These are phyloP conservation scores for Rhypophila decipiens DNA, from an alignment of 495 filamentous ascomycete species.

Conservation along the genomic window DNA sequence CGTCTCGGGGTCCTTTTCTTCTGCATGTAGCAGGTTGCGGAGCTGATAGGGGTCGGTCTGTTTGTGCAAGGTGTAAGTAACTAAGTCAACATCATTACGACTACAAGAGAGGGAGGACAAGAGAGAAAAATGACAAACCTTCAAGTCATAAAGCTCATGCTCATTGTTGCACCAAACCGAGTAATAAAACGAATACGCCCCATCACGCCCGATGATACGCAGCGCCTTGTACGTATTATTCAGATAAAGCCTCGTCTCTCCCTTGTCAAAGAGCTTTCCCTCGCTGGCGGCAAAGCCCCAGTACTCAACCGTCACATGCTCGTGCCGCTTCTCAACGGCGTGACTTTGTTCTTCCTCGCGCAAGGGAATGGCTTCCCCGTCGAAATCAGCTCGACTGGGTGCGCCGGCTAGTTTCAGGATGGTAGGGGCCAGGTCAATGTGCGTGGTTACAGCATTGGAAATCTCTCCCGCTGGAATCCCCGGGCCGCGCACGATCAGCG, in stretches of 20 bases:
- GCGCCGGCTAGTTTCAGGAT: slow-evolving; percentile 50
- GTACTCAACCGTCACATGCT: slow-evolving; percentile 62
- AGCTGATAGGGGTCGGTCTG: slow-evolving; percentile 56
- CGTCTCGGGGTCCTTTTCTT: slow-evolving; percentile 8
- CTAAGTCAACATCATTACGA: background rate
- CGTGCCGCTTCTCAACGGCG: slow-evolving; percentile 37
- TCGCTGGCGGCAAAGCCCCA: slow-evolving; percentile 53
- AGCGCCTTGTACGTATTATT: slow-evolving; percentile 64
- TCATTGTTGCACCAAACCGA: slow-evolving; percentile 62
- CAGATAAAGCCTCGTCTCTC: slow-evolving; percentile 10
- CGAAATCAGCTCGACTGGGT: slow-evolving; percentile 47
- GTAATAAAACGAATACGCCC: slow-evolving; percentile 54
- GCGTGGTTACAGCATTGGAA: slow-evolving; percentile 56
- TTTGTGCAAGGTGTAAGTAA: background rate
- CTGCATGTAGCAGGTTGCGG: slow-evolving; percentile 46
- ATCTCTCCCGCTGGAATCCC: slow-evolving; percentile 39
- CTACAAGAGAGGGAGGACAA: background rate
- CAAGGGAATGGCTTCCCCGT: slow-evolving; percentile 53
- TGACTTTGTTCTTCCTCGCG: slow-evolving; percentile 21
- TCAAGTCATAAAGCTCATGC: slow-evolving; percentile 59
- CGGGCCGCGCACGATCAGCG: slow-evolving; percentile 57
- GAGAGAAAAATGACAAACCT: slow-evolving; percentile 23
- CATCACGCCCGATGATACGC: slow-evolving; percentile 47
- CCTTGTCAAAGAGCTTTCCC: slow-evolving; percentile 29
- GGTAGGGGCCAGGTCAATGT: slow-evolving; percentile 65